Conservation (phyloP, 2,329 filamentous ascomycete genomes). For the Elsinoe australis region DNA sequence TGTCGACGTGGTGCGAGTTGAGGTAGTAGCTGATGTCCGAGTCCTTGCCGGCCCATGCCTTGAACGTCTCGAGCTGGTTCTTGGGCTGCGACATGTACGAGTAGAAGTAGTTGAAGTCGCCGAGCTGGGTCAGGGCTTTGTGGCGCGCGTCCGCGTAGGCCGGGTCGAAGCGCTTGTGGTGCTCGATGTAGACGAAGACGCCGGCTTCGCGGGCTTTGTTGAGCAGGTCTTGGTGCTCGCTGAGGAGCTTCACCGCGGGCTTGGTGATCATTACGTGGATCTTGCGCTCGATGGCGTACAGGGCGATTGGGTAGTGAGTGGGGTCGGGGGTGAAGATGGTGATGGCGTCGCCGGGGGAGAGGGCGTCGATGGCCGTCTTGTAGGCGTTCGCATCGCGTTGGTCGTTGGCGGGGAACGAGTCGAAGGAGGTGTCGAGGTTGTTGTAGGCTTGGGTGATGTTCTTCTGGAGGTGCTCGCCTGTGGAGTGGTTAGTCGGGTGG, state of each 20-base stretch:
- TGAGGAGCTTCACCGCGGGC: constrained; percentile 77
- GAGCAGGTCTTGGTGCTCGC: constrained; percentile 70
- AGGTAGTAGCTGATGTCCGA: constrained; percentile 95
- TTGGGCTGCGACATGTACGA: constrained; percentile 93
- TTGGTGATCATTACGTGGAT: constrained; percentile 93
- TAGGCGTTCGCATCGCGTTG: constrained; percentile 71
- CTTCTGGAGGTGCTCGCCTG: constrained; percentile 73
- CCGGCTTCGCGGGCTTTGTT: constrained; percentile 62
- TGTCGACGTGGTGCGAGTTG: constrained; percentile 89
- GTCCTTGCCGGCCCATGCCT: constrained; percentile 84
- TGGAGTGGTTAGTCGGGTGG: background rate
- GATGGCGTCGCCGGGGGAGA: constrained; percentile 76
- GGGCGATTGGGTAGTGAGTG: constrained; percentile 83
- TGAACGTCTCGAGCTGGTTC: constrained; percentile 87
- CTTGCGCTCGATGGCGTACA: constrained; percentile 81
- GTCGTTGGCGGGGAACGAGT: constrained; percentile 70
- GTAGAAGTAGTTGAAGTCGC: constrained; percentile 98
- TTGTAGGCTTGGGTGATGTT: constrained; percentile 89
- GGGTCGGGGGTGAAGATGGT: constrained; percentile 95
- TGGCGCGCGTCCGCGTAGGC: constrained; percentile 82
- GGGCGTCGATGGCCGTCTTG: constrained; percentile 77
- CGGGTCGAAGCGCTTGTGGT: constrained; percentile 94
- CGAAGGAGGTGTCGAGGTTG: constrained; percentile 75
- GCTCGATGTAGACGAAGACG: constrained; percentile 88
- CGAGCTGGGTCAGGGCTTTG: constrained; percentile 60